phyloP scores from a whole-genome alignment of 768 basidiomycete species.

The Macrolepiota dolichaula region DNA sequence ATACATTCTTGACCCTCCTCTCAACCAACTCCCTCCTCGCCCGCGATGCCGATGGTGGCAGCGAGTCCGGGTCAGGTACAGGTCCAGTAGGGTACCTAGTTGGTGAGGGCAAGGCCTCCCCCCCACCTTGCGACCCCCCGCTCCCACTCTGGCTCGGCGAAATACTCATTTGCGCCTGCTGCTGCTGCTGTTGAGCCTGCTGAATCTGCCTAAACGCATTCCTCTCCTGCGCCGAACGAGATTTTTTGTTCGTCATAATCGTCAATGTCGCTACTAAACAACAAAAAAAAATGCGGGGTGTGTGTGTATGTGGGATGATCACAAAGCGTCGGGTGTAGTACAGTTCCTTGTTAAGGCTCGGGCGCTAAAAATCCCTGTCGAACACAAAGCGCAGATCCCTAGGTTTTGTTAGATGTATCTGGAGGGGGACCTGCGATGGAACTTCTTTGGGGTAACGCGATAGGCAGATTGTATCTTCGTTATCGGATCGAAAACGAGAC shows the following conservation, averaged over 20 bases:
- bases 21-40: not conserved
- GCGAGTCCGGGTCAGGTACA: not conserved
- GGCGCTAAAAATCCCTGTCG: too few species aligned
- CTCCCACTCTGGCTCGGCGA: not conserved
- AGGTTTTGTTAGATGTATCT: too few species aligned
- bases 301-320: too few species aligned
- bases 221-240: not conserved
- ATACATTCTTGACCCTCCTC: not conserved
- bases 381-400: too few species aligned
- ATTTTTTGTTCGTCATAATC: conserved; percentile 1
- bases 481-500: not conserved
- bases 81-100: not conserved
- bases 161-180: not conserved
- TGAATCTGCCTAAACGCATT: conserved; percentile 10
- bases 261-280: too few species aligned
- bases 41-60: not conserved
- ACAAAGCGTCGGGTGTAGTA: too few species aligned
- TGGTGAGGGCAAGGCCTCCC: not conserved
- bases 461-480: not conserved
- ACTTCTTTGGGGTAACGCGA: too few species aligned
- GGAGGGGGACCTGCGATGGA: too few species aligned
- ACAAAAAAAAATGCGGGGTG: too few species aligned
- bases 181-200: not conserved
- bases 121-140: not conserved
- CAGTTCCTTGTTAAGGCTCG: too few species aligned